A percentile compares a stretch with the other conserved stretches of the same genome.
These are phyloP conservation scores for Cyphellophora attinorum DNA, from an alignment of 2,329 filamentous ascomycete genomes.

Conservation along the genomic window DNA sequence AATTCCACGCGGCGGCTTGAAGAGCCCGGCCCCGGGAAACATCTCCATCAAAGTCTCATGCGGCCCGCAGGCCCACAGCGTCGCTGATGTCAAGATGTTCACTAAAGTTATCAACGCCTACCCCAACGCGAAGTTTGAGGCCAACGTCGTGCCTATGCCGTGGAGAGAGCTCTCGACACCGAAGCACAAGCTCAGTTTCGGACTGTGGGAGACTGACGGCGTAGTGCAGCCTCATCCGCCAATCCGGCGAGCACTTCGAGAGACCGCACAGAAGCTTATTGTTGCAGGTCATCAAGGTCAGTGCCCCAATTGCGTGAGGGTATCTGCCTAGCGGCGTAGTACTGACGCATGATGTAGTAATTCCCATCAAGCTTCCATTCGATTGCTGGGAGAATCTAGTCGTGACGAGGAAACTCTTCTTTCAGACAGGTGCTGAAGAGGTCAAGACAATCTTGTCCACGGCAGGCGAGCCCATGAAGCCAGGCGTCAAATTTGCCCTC, in stretches of 20 bases:
- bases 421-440: slow-evolving; percentile 51
- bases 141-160: slow-evolving; percentile 40
- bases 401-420: slow-evolving; percentile 48
- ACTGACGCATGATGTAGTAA: slow-evolving; percentile 4
- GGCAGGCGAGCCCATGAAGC: slow-evolving; percentile 49
- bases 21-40: slow-evolving; percentile 8
- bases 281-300: slow-evolving; percentile 16
- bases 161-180: slow-evolving; percentile 31
- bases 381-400: slow-evolving; percentile 27
- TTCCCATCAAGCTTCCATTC: slow-evolving; percentile 10
- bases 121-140: slow-evolving; percentile 43
- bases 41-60: slow-evolving; percentile 36
- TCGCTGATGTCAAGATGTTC: slow-evolving; percentile 38
- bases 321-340: neutral
- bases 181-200: slow-evolving; percentile 41
- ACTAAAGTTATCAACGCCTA: slow-evolving; percentile 30
- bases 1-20: slow-evolving; percentile 24
- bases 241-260: slow-evolving; percentile 40
- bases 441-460: slow-evolving; percentile 40
- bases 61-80: slow-evolving; percentile 45
- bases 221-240: slow-evolving; percentile 58
- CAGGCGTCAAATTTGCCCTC: slow-evolving; percentile 49
- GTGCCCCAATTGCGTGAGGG: neutral
- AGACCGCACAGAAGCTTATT: slow-evolving; percentile 34
- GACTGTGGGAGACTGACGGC: slow-evolving; percentile 55